Base-by-base conservation (phyloP, 345 rosid genomes). In the Acer campestre region DNA sequence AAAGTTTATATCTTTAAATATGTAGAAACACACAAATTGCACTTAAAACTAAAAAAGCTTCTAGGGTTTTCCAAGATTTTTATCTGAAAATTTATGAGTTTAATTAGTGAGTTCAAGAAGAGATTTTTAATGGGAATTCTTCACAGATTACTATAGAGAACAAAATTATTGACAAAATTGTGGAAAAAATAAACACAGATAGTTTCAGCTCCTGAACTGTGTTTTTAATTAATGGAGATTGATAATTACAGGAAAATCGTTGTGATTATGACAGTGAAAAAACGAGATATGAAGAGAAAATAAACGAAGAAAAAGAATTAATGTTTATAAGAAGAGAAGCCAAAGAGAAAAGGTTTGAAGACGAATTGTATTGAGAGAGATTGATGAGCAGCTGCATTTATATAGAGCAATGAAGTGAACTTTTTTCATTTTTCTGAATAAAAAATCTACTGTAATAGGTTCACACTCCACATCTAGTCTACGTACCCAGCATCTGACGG, bases 351-450 rank as follows among this genome's bases (percentile, higher is more conserved):
- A 10, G 40, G 12, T 61, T 77, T 73, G 25, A 16, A 61, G 49
- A 70, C 12, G 46, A 55, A 56, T 44, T 44, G 65, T 64, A 4
- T n/a, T 58, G 73, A 61, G 20, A 38, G 18, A 16, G 48, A n/a
- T 29, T 27, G 75, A 40, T n/a, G 64, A 27, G 76, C 22, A 44
- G 49, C 22, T 61, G 78, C 70, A 83, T 85, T 83, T 86, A 86
- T 86, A 86, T 29, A 2, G 79, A 66, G 68, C 53, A 35, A 74
- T 20, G 74, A 59, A 42, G 59, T 67, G 67, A 23, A 49, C 7
- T n/a, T 38, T 40, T 55, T 0, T 56, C 35, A n/a, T n/a, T 27
- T 58, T 49, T 49, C 31, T 29, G 31, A 29, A 29, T 29, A 29
- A 29, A 29, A 29, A 29, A 29, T 29, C 3, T 1, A 29, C 31